Conservation (phyloP, 441 rosid species). For the Gossypium laxum region DNA sequence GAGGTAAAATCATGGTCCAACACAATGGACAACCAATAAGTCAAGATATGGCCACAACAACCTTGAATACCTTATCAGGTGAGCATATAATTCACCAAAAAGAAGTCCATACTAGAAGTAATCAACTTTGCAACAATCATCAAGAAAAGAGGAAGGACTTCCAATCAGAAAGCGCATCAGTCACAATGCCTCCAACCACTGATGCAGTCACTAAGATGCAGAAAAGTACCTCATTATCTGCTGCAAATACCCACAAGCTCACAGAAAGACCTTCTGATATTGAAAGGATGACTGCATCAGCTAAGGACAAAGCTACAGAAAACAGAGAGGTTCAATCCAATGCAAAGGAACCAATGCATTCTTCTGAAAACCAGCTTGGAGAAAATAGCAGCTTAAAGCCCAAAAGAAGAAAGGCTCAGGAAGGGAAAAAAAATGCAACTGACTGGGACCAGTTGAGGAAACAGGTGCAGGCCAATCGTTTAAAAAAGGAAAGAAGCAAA, state of each 20-base stretch:
- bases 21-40: slow-evolving; percentile 20
- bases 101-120: slow-evolving; percentile 15
- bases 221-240: slow-evolving; percentile 23
- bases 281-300: slow-evolving; percentile 25
- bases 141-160: slow-evolving; percentile 27
- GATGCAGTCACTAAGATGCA: slow-evolving; percentile 24
- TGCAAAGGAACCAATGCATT: slow-evolving; percentile 29
- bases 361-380: slow-evolving; percentile 23
- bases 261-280: slow-evolving; percentile 25
- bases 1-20: slow-evolving; percentile 19
- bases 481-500: slow-evolving; percentile 43
- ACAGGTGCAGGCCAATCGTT: slow-evolving; percentile 32
- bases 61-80: slow-evolving; percentile 21
- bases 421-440: slow-evolving; percentile 35
- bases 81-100: slow-evolving; percentile 25
- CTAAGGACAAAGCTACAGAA: slow-evolving; percentile 21
- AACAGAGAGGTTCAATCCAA: slow-evolving; percentile 27
- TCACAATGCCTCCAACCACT: slow-evolving; percentile 22
- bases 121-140: slow-evolving; percentile 24
- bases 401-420: slow-evolving; percentile 37
- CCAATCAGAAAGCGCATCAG: slow-evolving; percentile 25
- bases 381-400: slow-evolving; percentile 32
- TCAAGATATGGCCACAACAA: slow-evolving; percentile 21
- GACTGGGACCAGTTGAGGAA: slow-evolving; percentile 81
- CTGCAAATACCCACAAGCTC: slow-evolving; percentile 21